Evolutionary conservation across 2,329 filamentous ascomycete genomes (phyloP), one percentile per base, ranked within the genome.

Genomic region (Cryphonectria parasitica): DNA sequence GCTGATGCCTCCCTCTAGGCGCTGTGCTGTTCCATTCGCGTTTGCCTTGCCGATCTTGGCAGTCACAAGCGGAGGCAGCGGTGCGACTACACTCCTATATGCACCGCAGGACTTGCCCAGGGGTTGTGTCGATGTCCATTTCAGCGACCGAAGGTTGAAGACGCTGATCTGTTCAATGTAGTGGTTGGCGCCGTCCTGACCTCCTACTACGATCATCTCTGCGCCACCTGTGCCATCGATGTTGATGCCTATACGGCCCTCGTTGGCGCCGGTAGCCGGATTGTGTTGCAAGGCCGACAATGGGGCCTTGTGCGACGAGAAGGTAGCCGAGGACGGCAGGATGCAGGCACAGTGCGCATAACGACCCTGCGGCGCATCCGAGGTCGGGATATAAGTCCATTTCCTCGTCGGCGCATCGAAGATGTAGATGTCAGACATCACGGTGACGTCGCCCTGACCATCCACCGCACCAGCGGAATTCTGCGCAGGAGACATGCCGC

Each of bases 111-210:
- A 97, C 80, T 95, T 93, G 66, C 94, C 95, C 62, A 98, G 85
- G 0, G 91, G 86, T 74, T 93, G 93, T 1, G 94, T 98, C 25
- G 92, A 93, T 1, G 94, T 97, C 96, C 96, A 99, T 81, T 96
- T 97, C 71, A 98, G 83, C 79, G 94, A 98, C 64, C 96, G 89
- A 36, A 99, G 85, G 77, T 99, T 99, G 85, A 99, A 99, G 2
- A 99, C 94, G 78, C 94, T 98, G 74, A 99, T 97, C 81, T 99
- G 94, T 80, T 99, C 95, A 75, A 99, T 99, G 78, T 99, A 99
- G 79, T 97, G 95, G 79, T 99, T 99, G n/a, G 92, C 91, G 68
- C 93, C 96, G 78, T 99, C 96, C 80, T 99, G 96, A 0, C 96
- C 96, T 72, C 96, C 96, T 10, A 98, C 95, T 19, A 99, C 91